These are phyloP conservation scores for Cinnamomum micranthum DNA, from an alignment of 164 flowering plant genomes.

Conservation along the genomic window DNA sequence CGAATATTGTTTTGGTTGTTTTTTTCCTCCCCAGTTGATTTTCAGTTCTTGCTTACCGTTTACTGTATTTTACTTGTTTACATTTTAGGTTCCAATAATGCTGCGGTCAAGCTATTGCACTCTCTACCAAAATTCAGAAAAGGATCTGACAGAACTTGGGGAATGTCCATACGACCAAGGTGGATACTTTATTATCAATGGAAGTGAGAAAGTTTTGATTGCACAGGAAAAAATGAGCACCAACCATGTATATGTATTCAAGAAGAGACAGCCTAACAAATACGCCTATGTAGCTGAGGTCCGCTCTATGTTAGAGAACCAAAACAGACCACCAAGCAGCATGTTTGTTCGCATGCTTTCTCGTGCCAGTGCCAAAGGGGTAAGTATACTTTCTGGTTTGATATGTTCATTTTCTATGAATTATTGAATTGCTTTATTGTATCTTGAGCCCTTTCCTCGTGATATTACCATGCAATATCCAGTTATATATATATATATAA, in stretches of 20 bases:
- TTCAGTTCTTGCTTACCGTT: not conserved
- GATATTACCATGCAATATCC: not conserved
- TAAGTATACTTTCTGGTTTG: slow-evolving; percentile 20
- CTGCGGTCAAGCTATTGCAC: slow-evolving; percentile 96
- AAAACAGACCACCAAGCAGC: slow-evolving; percentile 92
- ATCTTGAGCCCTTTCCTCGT: slow-evolving; percentile 2
- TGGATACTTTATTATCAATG: slow-evolving; percentile 95
- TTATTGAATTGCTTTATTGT: not conserved
- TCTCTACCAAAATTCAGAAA: slow-evolving; percentile 81
- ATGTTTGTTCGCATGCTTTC: slow-evolving; percentile 99
- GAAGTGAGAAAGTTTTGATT: slow-evolving; percentile 96
- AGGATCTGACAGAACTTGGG: slow-evolving; percentile 97
- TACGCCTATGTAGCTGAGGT: slow-evolving; percentile 95
- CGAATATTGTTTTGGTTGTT: not conserved
- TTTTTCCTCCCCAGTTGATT: not conserved
- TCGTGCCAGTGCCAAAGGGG: slow-evolving; percentile 94
- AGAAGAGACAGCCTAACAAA: slow-evolving; percentile 98
- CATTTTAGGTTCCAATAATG: slow-evolving; percentile 89
- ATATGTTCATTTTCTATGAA: not conserved
- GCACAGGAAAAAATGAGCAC: slow-evolving; percentile 99
- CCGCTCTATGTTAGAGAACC: slow-evolving; percentile 94
- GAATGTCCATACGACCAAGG: slow-evolving; percentile 99
- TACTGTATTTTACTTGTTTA: not conserved
- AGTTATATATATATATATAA: too few species aligned
- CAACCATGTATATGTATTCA: slow-evolving; percentile 96